These are phyloP conservation scores for Tetrahymena borealis DNA, from an alignment of 73 alveolate genomes.

Conservation along the genomic window DNA sequence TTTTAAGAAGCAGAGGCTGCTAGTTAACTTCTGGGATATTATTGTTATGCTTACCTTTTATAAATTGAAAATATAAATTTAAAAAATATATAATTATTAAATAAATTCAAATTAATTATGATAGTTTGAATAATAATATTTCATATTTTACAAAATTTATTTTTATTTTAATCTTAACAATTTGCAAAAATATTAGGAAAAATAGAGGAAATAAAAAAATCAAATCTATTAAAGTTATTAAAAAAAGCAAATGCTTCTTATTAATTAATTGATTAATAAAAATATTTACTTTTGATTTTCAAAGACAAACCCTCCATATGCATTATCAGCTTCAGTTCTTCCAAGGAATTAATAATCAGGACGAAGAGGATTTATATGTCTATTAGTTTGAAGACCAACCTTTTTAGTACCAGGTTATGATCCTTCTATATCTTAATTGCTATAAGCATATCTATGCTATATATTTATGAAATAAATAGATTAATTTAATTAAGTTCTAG, in stretches of 20 bases:
- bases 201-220: no score
- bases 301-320: background rate
- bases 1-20: background rate
- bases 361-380: background rate
- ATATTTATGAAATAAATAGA: background rate
- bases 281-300: background rate
- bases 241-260: no score
- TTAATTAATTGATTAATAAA: background rate
- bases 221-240: no score
- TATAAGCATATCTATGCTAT: background rate
- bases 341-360: background rate
- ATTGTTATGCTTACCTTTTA: background rate
- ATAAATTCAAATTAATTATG: no score
- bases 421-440: background rate
- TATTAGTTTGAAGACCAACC: background rate
- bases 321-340: background rate
- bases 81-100: no score
- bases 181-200: no score
- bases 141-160: no score
- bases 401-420: background rate
- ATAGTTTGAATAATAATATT: no score
- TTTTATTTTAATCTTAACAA: no score
- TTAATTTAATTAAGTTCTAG: background rate
- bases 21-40: background rate
- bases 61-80: background rate